Percentiles rank a stretch among this genome's conserved stretches.
Evolutionary conservation across 2,329 filamentous ascomycete genomes (phyloP).

Genomic region (Cordyceps tenuipes): DNA sequence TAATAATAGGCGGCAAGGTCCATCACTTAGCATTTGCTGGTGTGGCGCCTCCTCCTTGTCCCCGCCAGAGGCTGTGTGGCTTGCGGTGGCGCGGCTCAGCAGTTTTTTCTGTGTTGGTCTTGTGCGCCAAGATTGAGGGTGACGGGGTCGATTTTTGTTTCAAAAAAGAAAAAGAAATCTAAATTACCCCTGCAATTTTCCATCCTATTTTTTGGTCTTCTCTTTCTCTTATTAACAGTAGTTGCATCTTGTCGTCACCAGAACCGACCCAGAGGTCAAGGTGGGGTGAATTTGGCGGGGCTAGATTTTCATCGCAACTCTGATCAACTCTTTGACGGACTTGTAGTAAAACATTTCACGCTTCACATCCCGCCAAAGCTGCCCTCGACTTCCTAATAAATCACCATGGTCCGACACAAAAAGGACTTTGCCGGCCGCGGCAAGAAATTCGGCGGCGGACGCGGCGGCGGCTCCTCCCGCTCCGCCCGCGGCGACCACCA

Average conservation of each 20-base stretch:
- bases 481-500: conserved; percentile 36
- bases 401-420: conserved; percentile 86
- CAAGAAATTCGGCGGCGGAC: conserved; percentile 57
- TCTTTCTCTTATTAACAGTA: background rate
- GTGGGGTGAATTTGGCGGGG: conserved; percentile 9
- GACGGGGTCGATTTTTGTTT: no score
- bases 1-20: no score
- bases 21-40: background rate
- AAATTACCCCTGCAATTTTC: no score
- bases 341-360: background rate
- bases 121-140: background rate
- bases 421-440: conserved; percentile 72
- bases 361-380: background rate
- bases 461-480: conserved; percentile 47
- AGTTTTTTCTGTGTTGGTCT: no score
- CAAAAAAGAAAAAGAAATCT: no score
- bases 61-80: conserved; percentile 6
- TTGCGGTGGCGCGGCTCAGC: background rate
- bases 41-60: conserved; percentile 3
- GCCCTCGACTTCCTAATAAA: background rate
- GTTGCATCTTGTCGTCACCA: background rate
- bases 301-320: conserved; percentile 7
- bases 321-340: no score
- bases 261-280: background rate
- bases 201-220: no score